Conservation (phyloP, 495 filamentous ascomycete species). For the Penicillium salamii region DNA sequence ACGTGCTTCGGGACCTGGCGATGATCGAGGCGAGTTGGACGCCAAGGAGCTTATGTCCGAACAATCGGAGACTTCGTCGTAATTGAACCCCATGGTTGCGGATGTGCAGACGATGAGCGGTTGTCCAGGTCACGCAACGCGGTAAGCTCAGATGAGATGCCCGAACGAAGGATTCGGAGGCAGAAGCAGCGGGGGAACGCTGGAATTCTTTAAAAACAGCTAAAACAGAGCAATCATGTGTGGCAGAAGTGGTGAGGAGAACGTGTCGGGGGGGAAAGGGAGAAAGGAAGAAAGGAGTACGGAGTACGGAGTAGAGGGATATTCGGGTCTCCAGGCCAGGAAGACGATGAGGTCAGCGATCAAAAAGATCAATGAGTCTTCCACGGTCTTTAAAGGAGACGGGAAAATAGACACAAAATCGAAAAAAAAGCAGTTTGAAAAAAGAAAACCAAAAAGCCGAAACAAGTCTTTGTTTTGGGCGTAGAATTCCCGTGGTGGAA, state of each 20-base stretch:
- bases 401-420: too few species aligned
- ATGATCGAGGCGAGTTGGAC: conserved; percentile 55
- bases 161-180: conserved; percentile 2
- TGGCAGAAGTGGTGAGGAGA: conserved; percentile 9
- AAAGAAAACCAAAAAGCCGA: conserved; percentile 8
- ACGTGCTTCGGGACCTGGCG: conserved; percentile 51
- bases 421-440: conserved; percentile 7
- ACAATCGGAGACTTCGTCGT: conserved; percentile 33
- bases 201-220: background rate
- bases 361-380: too few species aligned
- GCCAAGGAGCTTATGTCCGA: conserved; percentile 58
- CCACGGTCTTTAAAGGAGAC: too few species aligned
- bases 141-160: conserved; percentile 7
- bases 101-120: conserved; percentile 6
- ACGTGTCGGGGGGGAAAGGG: conserved; percentile 3
- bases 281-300: conserved; percentile 16
- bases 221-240: conserved; percentile 4
- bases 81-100: conserved; percentile 36
- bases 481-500: conserved; percentile 13
- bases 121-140: conserved; percentile 3
- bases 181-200: background rate
- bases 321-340: background rate
- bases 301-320: conserved; percentile 19
- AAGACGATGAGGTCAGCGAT: conserved; percentile 32
- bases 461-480: conserved; percentile 37